Percentiles rank a stretch among this genome's conserved stretches.
These are phyloP conservation scores for Penicillium frequentans DNA, from an alignment of 2,329 filamentous ascomycete genomes.

Conservation along the genomic window DNA sequence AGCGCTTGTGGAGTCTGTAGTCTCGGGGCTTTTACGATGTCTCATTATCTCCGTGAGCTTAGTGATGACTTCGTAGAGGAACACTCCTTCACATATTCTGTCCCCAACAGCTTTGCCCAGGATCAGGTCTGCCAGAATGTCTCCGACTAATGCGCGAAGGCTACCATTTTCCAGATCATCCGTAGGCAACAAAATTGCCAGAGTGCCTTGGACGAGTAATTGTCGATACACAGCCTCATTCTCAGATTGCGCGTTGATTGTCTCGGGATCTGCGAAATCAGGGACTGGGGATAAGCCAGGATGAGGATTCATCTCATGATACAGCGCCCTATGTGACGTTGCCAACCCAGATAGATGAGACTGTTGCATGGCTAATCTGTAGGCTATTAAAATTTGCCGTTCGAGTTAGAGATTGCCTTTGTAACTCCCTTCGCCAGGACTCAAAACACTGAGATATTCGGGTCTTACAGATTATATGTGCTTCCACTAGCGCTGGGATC, in stretches of 20 bases:
- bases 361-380: conserved; percentile 65
- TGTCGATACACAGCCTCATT: conserved; percentile 86
- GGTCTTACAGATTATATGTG: conserved; percentile 72
- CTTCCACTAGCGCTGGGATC: conserved; percentile 76
- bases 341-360: conserved; percentile 60
- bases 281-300: conserved; percentile 79
- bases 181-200: conserved; percentile 83
- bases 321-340: conserved; percentile 66
- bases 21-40: conserved; percentile 13
- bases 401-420: conserved; percentile 20
- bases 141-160: conserved; percentile 76
- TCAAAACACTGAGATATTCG: conserved; percentile 3
- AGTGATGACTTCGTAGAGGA: conserved; percentile 80
- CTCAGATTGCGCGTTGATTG: conserved; percentile 62
- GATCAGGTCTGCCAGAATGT: conserved; percentile 88
- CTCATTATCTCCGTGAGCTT: conserved; percentile 61
- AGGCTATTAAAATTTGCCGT: conserved; percentile 55
- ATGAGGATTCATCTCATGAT: conserved; percentile 80
- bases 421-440: background rate
- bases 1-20: conserved; percentile 11
- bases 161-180: conserved; percentile 90
- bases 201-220: conserved; percentile 76
- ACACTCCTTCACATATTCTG: conserved; percentile 82
- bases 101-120: conserved; percentile 78
- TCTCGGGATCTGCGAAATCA: conserved; percentile 51